Evolutionary conservation across 148 eudicot genomes (phyloP), one percentile per base, ranked within the genome.

Genomic region (Gaultheria prostrata): DNA sequence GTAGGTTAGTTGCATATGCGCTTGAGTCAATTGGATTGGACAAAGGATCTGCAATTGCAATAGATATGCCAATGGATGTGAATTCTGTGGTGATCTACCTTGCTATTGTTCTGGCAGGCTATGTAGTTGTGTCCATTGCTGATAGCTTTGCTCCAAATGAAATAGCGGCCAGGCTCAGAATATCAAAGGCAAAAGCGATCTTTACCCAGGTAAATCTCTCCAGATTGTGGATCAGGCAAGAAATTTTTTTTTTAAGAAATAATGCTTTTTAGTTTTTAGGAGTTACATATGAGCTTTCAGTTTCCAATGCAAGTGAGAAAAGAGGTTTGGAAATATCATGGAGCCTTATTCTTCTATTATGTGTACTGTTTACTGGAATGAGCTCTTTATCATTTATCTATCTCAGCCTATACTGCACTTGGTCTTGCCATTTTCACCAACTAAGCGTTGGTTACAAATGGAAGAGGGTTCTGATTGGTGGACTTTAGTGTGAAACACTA

Each of bases 51-150:
- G 94, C 99, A 77, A 90, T 97, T 89, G 99, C 99, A 56, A 93
- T 97, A 84, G 98, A 93, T 87, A 97, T 97, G 99, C 98, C 99
- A 24, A 97, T 97, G 99, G 88, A 90, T 90, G 97, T 97, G 39
- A 88, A 89, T 77, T 87, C 99, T 39, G 99, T 97, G 84, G 89
- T 97, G 79, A 92, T 97, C 79, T 97, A 97, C 87, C 92, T 97
- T 54, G 99, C 98, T 73, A 92, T 97, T 82, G 94, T 97, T 84
- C 93, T 97, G 80, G 92, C 97, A 43, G 99, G 99, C 86, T 88
- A 92, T 86, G 85, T 90, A 56, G 97, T 93, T 84, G 99, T 97
- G 81, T 94, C 99, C 45, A 97, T 97, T 83, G 99, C 99, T 81
- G 98, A 97, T 91, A 97, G 99, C 87, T 97, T 97, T 91, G 97